A percentile compares a stretch with the other conserved stretches of the same genome.
These are phyloP conservation scores for Candida montana DNA, from an alignment of 805 yeast species.

Conservation along the genomic window DNA sequence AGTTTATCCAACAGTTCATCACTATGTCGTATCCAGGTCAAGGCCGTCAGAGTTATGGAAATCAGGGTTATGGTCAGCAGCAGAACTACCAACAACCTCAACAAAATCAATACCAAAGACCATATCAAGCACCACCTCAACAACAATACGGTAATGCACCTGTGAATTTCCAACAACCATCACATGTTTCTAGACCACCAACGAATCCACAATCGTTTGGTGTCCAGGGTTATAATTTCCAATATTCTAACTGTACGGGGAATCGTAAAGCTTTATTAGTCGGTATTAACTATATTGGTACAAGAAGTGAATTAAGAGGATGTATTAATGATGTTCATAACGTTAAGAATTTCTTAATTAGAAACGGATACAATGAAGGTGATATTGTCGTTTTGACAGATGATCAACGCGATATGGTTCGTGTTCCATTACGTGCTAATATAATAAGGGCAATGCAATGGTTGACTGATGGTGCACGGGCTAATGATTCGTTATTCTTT, in stretches of 20 bases:
- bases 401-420: slow-evolving; percentile 41
- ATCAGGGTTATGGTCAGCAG: neutral
- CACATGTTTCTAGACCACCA: slow-evolving; percentile 8
- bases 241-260: slow-evolving; percentile 69
- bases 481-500: slow-evolving; percentile 75
- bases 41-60: neutral
- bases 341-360: slow-evolving; percentile 37
- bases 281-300: slow-evolving; percentile 75
- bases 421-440: slow-evolving; percentile 63
- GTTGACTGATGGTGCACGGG: slow-evolving; percentile 67
- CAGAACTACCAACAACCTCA: neutral
- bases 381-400: slow-evolving; percentile 60
- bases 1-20: no score
- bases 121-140: slow-evolving; percentile 5
- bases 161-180: slow-evolving; percentile 7
- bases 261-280: slow-evolving; percentile 67
- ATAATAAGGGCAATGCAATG: slow-evolving; percentile 77
- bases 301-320: slow-evolving; percentile 58
- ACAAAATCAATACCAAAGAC: slow-evolving; percentile 6
- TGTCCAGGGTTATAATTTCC: slow-evolving; percentile 31
- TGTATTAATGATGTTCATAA: slow-evolving; percentile 72
- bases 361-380: slow-evolving; percentile 43
- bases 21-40: slow-evolving; percentile 1
- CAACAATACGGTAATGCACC: slow-evolving; percentile 3
- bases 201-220: slow-evolving; percentile 18